Evolutionary conservation across 2,329 filamentous ascomycete genomes (phyloP).

Genomic region (Bimuria novae-zelandiae): DNA sequence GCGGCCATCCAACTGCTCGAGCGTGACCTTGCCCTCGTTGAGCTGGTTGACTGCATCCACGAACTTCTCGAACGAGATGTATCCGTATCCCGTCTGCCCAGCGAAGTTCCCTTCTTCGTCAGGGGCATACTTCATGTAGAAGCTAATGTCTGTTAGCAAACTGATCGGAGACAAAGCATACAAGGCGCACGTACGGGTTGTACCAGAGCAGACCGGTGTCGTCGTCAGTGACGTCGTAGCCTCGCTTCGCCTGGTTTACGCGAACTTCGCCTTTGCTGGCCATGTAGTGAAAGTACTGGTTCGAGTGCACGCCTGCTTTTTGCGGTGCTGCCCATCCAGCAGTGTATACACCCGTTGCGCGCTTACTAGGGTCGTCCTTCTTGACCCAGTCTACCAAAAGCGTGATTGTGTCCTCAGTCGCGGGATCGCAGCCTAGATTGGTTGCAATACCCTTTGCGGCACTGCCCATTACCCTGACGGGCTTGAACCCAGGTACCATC

Average conservation of each 20-base stretch:
- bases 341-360: conserved; percentile 88
- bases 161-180: background rate
- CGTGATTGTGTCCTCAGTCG: conserved; percentile 92
- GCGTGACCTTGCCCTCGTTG: conserved; percentile 72
- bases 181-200: conserved; percentile 67
- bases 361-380: conserved; percentile 68
- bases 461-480: conserved; percentile 77
- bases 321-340: conserved; percentile 94
- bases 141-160: conserved; percentile 49
- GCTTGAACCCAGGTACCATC: conserved; percentile 83
- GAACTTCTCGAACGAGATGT: conserved; percentile 95
- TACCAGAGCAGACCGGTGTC: conserved; percentile 74
- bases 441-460: conserved; percentile 80
- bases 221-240: conserved; percentile 93
- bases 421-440: conserved; percentile 74
- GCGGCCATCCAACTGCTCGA: conserved; percentile 78
- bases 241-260: conserved; percentile 90
- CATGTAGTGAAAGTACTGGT: conserved; percentile 97
- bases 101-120: conserved; percentile 95
- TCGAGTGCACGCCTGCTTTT: conserved; percentile 91
- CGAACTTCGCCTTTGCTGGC: conserved; percentile 81
- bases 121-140: conserved; percentile 93
- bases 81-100: conserved; percentile 89
- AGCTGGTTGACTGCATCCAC: conserved; percentile 82
- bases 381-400: conserved; percentile 87